phyloP scores from a whole-genome alignment of 1,284 basidiomycete species.

The Rhodotorula sp. region DNA sequence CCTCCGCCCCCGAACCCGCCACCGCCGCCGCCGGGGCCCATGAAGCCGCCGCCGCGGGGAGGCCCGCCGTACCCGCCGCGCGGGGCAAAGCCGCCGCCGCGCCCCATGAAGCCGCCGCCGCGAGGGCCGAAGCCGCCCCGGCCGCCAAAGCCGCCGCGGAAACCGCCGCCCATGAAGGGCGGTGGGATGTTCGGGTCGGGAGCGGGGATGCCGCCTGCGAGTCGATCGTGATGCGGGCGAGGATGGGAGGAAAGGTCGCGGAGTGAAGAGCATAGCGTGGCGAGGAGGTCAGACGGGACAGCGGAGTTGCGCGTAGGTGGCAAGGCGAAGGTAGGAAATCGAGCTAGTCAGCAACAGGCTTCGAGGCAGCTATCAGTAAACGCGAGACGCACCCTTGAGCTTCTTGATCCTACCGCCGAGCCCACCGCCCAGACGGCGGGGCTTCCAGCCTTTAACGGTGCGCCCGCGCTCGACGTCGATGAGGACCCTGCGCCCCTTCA shows the following conservation, averaged over 20 bases:
- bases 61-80: neutral
- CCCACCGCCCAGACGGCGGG: conserved; percentile 89
- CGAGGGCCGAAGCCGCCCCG: conserved; percentile 59
- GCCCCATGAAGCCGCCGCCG: conserved; percentile 6
- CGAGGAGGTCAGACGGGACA: neutral
- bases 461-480: conserved; percentile 98
- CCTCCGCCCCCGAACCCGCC: neutral
- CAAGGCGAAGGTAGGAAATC: neutral
- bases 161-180: conserved; percentile 46
- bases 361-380: rapidly evolving
- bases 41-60: neutral
- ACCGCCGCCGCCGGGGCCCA: neutral
- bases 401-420: conserved; percentile 93
- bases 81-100: conserved; percentile 3
- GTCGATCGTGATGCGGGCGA: conserved; percentile 34
- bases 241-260: conserved; percentile 44
- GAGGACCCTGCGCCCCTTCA: conserved; percentile 90
- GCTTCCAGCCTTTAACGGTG: conserved; percentile 98
- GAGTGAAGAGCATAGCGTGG: conserved; percentile 34
- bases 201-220: conserved; percentile 49
- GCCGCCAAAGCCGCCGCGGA: conserved; percentile 58
- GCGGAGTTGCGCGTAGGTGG: neutral
- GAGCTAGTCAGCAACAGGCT: conserved; percentile 47
- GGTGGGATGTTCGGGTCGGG: conserved; percentile 52
- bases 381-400: conserved; percentile 49